Percentiles rank a stretch among this genome's conserved stretches.
These are phyloP conservation scores for Eragrostis curvula DNA, from an alignment of 176 grass and related monocot species.

Conservation along the genomic window DNA sequence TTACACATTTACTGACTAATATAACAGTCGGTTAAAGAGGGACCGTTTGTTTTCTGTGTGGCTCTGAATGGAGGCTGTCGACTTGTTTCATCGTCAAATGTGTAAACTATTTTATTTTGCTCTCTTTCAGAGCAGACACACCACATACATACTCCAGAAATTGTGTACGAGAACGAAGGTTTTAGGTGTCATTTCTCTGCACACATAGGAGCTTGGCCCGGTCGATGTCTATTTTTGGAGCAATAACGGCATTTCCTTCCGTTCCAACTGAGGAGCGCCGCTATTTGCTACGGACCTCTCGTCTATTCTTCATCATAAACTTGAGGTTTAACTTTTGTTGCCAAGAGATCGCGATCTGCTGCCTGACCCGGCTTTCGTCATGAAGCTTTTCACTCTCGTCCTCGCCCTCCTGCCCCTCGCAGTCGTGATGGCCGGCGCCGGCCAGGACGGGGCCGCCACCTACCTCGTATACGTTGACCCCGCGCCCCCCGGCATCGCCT, in stretches of 20 bases:
- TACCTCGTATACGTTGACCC: constrained; percentile 49
- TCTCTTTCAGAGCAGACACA: too few relatives aligned
- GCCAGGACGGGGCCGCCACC: background rate
- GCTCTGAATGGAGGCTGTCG: too few relatives aligned
- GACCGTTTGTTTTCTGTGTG: too few relatives aligned
- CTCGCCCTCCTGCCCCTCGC: background rate
- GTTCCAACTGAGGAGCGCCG: background rate
- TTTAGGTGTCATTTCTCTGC: too few relatives aligned
- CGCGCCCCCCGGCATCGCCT: constrained; percentile 24
- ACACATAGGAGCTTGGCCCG: background rate
- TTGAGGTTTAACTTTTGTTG: too few relatives aligned
- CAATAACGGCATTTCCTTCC: background rate
- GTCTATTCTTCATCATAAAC: too few relatives aligned
- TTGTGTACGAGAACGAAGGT: too few relatives aligned
- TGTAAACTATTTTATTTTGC: too few relatives aligned
- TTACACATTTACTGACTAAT: too few relatives aligned
- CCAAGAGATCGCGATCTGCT: too few relatives aligned
- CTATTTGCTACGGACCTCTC: background rate
- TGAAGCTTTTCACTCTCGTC: constrained; percentile 23
- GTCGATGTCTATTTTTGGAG: background rate
- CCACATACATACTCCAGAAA: background rate
- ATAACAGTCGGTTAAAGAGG: too few relatives aligned
- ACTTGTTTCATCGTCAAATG: background rate
- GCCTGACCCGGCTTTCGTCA: background rate
- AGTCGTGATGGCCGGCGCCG: background rate